Evolutionary conservation across 2,329 filamentous ascomycete species (phyloP), one percentile per base, ranked within the genome.

Genomic region (Fusarium continuum): DNA sequence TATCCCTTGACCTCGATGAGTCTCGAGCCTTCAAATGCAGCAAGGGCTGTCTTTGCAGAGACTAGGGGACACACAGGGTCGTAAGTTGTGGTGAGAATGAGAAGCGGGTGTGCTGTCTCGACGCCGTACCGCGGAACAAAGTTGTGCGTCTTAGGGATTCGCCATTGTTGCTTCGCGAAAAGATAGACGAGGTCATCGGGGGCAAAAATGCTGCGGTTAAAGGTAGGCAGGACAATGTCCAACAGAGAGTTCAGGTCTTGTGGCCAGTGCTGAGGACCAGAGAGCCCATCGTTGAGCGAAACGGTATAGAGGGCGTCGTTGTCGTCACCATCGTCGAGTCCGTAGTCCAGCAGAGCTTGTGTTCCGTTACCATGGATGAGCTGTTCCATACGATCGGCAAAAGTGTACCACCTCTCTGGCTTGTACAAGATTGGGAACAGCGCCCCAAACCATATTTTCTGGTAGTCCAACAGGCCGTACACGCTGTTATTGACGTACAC

Each of bases 1-100:
- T 80, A 81, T 0, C 75, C 79, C 45, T 75, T 69, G 32, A 80
- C 73, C 48, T 79, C 76, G 1, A 82, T 65, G 2, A 81, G 68
- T 3, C 71, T 70, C 5, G 79, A 78, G 3, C 70, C 75, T 13
- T 70, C 69, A 51, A 79, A 80, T 0, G 73, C 72, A 2, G 65
- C 64, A 4, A 72, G 71, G 0, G 79, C 78, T 0, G 67, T 70
- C 20, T 66, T 67, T 1, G 79, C 79, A 3, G 78, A 80, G 1
- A 73, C 56, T 1, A 80, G 59, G 2, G 79, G 75, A 19, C 85
- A 88, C 1, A 88, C 83, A 0, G 87, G 86, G 4, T 77, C 74
- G 23, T 73, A 72, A 1, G 67, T 71, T 0, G 69, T 76, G 1
- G 72, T 73, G 7, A 77, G 49, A 2, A 77, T 64, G 0, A 77